Base-by-base conservation (phyloP, 305 asterid species). In the Euphrasia arctica region DNA sequence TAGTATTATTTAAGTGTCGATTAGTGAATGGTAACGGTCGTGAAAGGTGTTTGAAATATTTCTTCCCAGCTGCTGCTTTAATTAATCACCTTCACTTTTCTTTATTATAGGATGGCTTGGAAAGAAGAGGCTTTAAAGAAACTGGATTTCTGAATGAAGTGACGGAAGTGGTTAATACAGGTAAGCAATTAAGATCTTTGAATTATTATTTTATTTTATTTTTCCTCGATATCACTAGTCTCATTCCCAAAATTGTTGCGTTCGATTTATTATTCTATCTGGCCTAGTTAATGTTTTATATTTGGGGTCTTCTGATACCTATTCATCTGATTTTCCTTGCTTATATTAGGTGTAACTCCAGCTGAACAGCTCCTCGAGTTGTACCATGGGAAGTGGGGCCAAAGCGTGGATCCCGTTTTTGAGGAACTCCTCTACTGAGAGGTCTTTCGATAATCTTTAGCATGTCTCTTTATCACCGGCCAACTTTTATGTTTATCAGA, bases 61-160 rank as follows among this genome's bases (percentile, higher is more conserved):
- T 5, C 48, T 34, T 42, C 27, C 56, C 14, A 34, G 39, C 28
- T 65, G 11, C 11, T 8, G 12, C 58, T 60, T 14, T 14, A 55
- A 25, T 25, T 25, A 25, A 63, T 60, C 48, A 10, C 52, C 15
- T 56, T 34, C 70, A 55, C 51, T 64, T 73, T 57, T 60, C 71
- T 67, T 54, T 36, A 43, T 39, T 65, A 51, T 78, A 92, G 98
- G 96, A 88, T 72, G 98, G 98, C 69, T 73, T 92, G 76, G 98
- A 90, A 72, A 83, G 95, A 78, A 82, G 98, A 75, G 98, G 97
- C 73, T 88, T 70, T 42, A 87, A 92, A 74, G 98, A 92, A 77
- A 79, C 86, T 0, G 91, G 97, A 67, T 93, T 90, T 63, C 65
- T 93, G 62, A 88, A 90, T 68, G 93, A 79, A 80, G 85, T 92